Percentiles rank a stretch among this genome's conserved stretches.
Evolutionary conservation across 2,329 filamentous ascomycete species (phyloP).

Genomic region (Diaporthe velutina): DNA sequence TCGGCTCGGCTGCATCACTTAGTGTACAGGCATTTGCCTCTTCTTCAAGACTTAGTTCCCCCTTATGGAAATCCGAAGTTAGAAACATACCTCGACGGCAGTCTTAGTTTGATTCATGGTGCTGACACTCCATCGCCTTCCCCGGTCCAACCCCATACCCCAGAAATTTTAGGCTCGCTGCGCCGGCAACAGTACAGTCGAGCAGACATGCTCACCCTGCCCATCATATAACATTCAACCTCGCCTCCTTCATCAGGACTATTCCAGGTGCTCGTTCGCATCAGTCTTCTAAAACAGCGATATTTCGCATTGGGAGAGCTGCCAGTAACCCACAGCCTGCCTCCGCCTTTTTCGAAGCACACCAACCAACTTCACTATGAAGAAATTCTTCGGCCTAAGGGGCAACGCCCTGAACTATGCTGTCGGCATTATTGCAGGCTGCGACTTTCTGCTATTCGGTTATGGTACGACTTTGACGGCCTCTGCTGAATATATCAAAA

Average conservation of each 20-base stretch:
- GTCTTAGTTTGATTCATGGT: constrained; percentile 8
- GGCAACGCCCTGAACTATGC: constrained; percentile 77
- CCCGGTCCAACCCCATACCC: neutral
- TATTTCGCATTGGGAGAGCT: neutral
- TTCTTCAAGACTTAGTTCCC: neutral
- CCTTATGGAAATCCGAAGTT: constrained; percentile 20
- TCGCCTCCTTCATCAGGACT: neutral
- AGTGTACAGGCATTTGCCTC: neutral
- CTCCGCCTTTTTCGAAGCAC: neutral
- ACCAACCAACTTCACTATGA: constrained; percentile 36
- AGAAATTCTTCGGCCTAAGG: constrained; percentile 73
- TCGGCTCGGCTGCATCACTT: constrained; percentile 23
- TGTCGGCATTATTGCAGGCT: constrained; percentile 78
- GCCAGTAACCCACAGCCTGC: neutral
- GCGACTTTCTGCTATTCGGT: constrained; percentile 76
- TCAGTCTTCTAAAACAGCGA: neutral
- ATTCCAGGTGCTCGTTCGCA: neutral
- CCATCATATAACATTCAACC: constrained; percentile 12
- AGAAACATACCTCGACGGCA: neutral
- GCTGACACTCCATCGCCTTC: constrained; percentile 16
- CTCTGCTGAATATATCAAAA: no score
- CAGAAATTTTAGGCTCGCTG: neutral
- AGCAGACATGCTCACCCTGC: neutral
- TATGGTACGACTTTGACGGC: constrained; percentile 57
- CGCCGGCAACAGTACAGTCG: neutral